These are phyloP conservation scores for Verticillium nubilum DNA, from an alignment of 2,329 filamentous ascomycete genomes.

Conservation along the genomic window DNA sequence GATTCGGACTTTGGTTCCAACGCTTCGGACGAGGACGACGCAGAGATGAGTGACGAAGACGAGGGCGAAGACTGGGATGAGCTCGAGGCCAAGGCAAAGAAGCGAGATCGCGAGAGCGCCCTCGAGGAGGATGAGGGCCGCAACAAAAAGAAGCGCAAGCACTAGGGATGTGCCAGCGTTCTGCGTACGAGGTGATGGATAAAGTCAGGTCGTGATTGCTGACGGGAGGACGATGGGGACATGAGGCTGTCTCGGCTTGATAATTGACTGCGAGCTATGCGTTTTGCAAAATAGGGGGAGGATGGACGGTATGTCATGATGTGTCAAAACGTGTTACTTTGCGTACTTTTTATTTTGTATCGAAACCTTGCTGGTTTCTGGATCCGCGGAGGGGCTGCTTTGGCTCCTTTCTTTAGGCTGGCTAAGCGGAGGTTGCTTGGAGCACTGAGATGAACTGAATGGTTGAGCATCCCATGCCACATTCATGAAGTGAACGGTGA, in stretches of 20 bases:
- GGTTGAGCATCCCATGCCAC: neutral
- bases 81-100: slow-evolving; percentile 83
- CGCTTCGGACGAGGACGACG: slow-evolving; percentile 73
- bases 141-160: slow-evolving; percentile 64
- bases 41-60: slow-evolving; percentile 66
- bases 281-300: neutral
- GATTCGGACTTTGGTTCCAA: slow-evolving; percentile 94
- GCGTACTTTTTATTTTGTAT: neutral
- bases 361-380: neutral
- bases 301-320: neutral
- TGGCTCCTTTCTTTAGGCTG: neutral
- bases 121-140: slow-evolving; percentile 78
- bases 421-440: neutral
- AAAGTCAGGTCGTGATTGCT: too few relatives aligned
- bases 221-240: too few relatives aligned
- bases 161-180: slow-evolving; percentile 7
- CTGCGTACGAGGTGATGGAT: too few relatives aligned
- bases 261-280: too few relatives aligned
- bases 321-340: neutral
- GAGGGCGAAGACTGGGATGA: slow-evolving; percentile 93
- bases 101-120: slow-evolving; percentile 64
- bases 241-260: too few relatives aligned
- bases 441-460: neutral
- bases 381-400: neutral
- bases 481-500: too few relatives aligned